phyloP scores from a whole-genome alignment of 179 eudicot genomes.

The Beta macrorhiza region DNA sequence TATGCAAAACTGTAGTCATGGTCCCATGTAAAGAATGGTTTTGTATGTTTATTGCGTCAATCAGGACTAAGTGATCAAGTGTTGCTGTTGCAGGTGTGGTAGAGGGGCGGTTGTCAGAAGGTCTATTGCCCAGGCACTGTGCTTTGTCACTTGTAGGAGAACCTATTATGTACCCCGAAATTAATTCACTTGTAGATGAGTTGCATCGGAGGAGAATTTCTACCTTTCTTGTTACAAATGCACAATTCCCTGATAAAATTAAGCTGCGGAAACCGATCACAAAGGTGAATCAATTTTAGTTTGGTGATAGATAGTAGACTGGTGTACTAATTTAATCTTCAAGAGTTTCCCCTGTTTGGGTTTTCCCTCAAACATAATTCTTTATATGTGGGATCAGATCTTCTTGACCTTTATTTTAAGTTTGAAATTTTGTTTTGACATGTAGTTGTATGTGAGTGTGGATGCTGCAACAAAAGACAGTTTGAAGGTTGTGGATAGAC shows the following conservation, averaged over 20 bases:
- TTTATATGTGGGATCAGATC: not conserved
- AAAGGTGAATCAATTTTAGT: slow-evolving; percentile 51
- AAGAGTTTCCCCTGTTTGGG: not conserved
- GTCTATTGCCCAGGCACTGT: slow-evolving; percentile 94
- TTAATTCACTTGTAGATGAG: slow-evolving; percentile 81
- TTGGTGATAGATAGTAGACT: not conserved
- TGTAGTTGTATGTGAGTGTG: slow-evolving; percentile 95
- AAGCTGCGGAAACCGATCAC: slow-evolving; percentile 70
- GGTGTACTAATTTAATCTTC: not conserved
- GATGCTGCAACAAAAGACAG: slow-evolving; percentile 97
- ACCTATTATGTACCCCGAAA: slow-evolving; percentile 98
- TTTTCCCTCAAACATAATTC: not conserved
- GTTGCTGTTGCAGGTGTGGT: slow-evolving; percentile 59
- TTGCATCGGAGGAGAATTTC: slow-evolving; percentile 88
- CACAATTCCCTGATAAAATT: slow-evolving; percentile 96
- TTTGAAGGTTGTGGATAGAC: slow-evolving; percentile 97
- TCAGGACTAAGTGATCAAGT: slow-evolving; percentile 8
- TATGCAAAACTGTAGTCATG: not conserved
- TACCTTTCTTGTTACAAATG: slow-evolving; percentile 97
- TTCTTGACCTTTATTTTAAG: slow-evolving; percentile 5
- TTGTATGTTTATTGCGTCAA: not conserved
- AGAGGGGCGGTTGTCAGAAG: slow-evolving; percentile 77
- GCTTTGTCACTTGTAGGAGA: slow-evolving; percentile 99
- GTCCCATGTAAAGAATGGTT: not conserved
- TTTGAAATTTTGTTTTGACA: slow-evolving; percentile 12